Conservation (phyloP, 2,329 filamentous ascomycete species). For the Penicillium sp. region DNA sequence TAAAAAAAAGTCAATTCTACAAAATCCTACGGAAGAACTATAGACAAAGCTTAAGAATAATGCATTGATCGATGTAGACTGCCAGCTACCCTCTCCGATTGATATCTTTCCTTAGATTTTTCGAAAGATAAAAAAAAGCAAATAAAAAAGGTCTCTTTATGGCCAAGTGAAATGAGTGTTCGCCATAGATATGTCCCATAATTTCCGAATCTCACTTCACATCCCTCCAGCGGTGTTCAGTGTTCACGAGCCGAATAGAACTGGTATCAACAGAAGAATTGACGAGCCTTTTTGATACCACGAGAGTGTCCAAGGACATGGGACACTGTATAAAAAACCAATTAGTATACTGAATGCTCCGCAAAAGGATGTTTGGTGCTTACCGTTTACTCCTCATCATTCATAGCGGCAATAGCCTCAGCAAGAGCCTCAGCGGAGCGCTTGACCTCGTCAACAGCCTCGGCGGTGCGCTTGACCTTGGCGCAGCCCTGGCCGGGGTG, state of each 20-base stretch:
- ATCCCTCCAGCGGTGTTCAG: background rate
- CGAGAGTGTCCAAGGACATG: constrained; percentile 2
- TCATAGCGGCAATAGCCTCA: constrained; percentile 41
- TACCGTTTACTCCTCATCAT: constrained; percentile 38
- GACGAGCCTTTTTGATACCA: background rate
- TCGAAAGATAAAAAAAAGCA: constrained; percentile 1
- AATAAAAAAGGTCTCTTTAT: background rate
- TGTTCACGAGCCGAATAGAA: background rate
- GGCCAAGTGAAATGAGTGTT: constrained; percentile 16
- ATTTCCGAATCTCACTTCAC: constrained; percentile 1
- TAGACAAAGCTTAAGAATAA: background rate
- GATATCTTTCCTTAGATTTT: background rate
- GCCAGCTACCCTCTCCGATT: background rate
- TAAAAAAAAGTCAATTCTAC: background rate
- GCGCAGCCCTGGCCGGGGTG: constrained; percentile 53
- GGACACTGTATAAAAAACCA: background rate
- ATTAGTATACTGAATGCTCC: background rate
- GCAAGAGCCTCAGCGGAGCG: constrained; percentile 42
- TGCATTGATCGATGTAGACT: background rate
- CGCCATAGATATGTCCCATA: constrained; percentile 12
- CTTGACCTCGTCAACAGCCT: constrained; percentile 63
- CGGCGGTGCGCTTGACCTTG: constrained; percentile 69
- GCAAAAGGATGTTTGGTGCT: background rate
- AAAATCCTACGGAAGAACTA: background rate
- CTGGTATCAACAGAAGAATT: background rate